phyloP scores from a whole-genome alignment of 2,329 filamentous ascomycete species.

The Scedosporium apiospermum region DNA sequence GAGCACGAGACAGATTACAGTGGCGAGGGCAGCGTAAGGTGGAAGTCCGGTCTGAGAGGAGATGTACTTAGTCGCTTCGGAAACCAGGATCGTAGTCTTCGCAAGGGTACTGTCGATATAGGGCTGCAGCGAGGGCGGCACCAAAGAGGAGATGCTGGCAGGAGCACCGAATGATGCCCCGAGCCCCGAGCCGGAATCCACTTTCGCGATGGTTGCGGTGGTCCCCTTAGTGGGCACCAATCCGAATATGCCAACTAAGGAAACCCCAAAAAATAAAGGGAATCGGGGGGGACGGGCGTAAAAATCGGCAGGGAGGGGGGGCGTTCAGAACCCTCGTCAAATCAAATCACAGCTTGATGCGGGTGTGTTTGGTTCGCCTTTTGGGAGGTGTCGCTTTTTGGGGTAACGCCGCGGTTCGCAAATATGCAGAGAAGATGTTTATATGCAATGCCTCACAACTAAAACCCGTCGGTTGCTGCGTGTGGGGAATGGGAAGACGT shows the following conservation, averaged over 20 bases:
- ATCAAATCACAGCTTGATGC: not conserved
- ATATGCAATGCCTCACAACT: not conserved
- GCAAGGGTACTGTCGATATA: conserved; percentile 43
- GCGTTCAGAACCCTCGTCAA: not conserved
- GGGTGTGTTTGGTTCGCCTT: conserved; percentile 1
- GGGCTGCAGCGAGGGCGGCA: conserved; percentile 35
- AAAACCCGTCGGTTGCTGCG: not conserved
- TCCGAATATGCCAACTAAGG: not conserved
- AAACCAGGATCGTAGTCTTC: conserved; percentile 28
- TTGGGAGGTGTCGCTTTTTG: not conserved
- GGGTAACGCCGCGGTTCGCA: not conserved
- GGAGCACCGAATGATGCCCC: conserved; percentile 46
- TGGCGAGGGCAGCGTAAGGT: conserved; percentile 34
- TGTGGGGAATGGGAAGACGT: not conserved
- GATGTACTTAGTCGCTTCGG: conserved; percentile 40
- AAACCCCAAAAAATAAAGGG: not conserved
- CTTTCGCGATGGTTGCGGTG: conserved; percentile 28
- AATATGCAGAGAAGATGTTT: not conserved
- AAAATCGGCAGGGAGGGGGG: not conserved
- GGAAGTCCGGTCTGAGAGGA: conserved; percentile 39
- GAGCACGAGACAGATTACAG: conserved; percentile 38
- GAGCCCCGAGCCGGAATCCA: conserved; percentile 49
- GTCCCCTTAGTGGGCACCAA: not conserved
- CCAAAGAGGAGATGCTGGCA: conserved; percentile 45
- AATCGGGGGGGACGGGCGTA: conserved; percentile 15